Conservation (phyloP, 2,329 filamentous ascomycete species). For the Botrytis cinerea region DNA sequence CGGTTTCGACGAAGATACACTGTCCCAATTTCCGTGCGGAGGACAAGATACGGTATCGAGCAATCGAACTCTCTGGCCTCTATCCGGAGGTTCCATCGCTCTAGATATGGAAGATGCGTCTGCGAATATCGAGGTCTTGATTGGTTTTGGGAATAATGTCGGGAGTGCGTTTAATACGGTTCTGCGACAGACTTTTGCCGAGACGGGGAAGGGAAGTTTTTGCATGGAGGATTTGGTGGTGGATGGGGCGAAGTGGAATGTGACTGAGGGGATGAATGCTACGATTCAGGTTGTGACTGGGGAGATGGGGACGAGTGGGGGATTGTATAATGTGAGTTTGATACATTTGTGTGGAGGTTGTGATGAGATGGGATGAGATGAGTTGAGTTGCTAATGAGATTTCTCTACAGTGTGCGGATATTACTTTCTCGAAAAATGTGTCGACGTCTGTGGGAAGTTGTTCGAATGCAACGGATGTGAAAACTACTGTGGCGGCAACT, state of each 20-base stretch:
- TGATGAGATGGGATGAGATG: not conserved
- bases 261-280: slow-evolving; percentile 61
- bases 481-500: slow-evolving; percentile 40
- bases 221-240: slow-evolving; percentile 63
- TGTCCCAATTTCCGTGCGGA: slow-evolving; percentile 47
- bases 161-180: slow-evolving; percentile 36
- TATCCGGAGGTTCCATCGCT: slow-evolving; percentile 53
- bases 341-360: not conserved
- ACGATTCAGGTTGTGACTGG: slow-evolving; percentile 72
- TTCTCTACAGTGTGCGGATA: slow-evolving; percentile 61
- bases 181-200: slow-evolving; percentile 31
- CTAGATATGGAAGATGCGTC: slow-evolving; percentile 53
- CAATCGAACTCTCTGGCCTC: slow-evolving; percentile 51
- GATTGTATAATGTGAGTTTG: slow-evolving; percentile 61
- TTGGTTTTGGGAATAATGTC: slow-evolving; percentile 33
- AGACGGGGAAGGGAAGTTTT: slow-evolving; percentile 54
- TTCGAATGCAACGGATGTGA: slow-evolving; percentile 57
- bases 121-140: slow-evolving; percentile 35
- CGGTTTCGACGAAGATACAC: slow-evolving; percentile 48
- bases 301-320: slow-evolving; percentile 55
- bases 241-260: slow-evolving; percentile 43
- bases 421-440: slow-evolving; percentile 61
- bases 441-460: slow-evolving; percentile 53
- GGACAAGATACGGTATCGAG: slow-evolving; percentile 47
- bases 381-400: not conserved